Evolutionary conservation across 2,329 filamentous ascomycete genomes (phyloP), one percentile per base, ranked within the genome.

Genomic region (Penicillium sp.): DNA sequence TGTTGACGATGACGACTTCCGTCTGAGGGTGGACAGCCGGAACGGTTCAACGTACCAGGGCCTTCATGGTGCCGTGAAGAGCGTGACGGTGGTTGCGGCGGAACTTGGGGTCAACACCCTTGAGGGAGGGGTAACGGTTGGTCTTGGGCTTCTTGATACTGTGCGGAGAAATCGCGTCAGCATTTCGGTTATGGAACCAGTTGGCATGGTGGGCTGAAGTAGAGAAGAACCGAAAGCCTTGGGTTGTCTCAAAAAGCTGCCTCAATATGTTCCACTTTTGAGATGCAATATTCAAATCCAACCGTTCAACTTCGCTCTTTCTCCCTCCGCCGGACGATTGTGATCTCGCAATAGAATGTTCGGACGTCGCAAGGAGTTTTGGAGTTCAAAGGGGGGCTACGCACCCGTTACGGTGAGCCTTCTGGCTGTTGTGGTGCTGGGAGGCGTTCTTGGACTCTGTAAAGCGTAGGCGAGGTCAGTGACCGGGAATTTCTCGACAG

Each of bases 101-200:
- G 86, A 99, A 99, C 87, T 99, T 99, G 76, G 94, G 92, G 82
- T 99, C 94, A 78, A 90, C 94, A 72, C 94, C 94, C 78, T 96
- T 96, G 74, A 99, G 88, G 69, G 92, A 97, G 65, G 94, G 94
- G 83, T 99, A 99, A 83, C 94, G 86, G 80, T 92, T 86, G 75
- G 94, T 97, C 87, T 96, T 96, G 65, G 94, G 94, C 89, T 96
- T 97, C 89, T 97, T 97, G 86, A 99, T 99, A 82, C 92, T 96
- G 76, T 68, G 62, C 44, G 44, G 43, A 48, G 51, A 61, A 53
- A 16, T 46, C 18, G 47, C 53, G 61, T 69, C 57, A 70, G 67
- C 47, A 50, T 51, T 20, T 44, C 14, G 28, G 46, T 49, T 16
- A 33, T 20, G 31, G 35, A 31, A 13, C 18, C 35, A 13, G 4